Base-by-base conservation (phyloP, 495 filamentous ascomycete genomes). In the Podospora appendiculata region DNA sequence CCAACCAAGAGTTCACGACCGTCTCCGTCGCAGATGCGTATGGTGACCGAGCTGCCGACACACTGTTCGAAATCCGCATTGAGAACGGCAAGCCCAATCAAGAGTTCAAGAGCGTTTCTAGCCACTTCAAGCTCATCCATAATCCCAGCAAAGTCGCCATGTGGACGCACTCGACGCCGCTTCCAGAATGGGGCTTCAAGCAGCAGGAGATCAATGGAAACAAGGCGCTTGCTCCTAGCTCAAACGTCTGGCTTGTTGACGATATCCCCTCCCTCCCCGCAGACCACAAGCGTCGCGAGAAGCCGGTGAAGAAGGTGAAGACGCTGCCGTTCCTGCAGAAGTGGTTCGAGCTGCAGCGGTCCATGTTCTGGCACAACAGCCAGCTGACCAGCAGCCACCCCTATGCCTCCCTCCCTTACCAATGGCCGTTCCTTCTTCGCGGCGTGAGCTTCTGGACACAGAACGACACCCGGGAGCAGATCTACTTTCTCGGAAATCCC, bases 391-490 rank as follows among this genome's bases (percentile, higher is more conserved):
- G 88, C 71, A 94, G 88, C 62, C 93, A 98, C 67, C 93, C 93
- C 1, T 98, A 98, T 62, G 83, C 93, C 25, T 93, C 87, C 56
- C 84, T 88, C 62, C 93, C 93, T n/a, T 88, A 91, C 72, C 87
- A 93, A 61, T 98, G 93, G 93, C 93, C 93, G 1, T 96, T 97
- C 82, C 77, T 98, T 55, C 76, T 98, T 38, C 84, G 94, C 11
- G 93, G 93, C 61, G 94, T 98, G 54, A 95, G 90, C 67, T 98
- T 98, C 84, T 98, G 93, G 93, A 98, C 93, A 9, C 87, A 98
- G 66, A 93, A 92, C 66, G 90, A 95, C 43, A 96, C 92, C 9
- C 82, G 88, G 32, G 86, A 93, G 70, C 93, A 98, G 71, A 98
- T 98, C 61, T 98, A 98, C 72, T 98, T 98, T 79, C 71, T 98